Evolutionary conservation across 192 early-diverging fungal genomes (phyloP).

Genomic region (Coemansia sp.): DNA sequence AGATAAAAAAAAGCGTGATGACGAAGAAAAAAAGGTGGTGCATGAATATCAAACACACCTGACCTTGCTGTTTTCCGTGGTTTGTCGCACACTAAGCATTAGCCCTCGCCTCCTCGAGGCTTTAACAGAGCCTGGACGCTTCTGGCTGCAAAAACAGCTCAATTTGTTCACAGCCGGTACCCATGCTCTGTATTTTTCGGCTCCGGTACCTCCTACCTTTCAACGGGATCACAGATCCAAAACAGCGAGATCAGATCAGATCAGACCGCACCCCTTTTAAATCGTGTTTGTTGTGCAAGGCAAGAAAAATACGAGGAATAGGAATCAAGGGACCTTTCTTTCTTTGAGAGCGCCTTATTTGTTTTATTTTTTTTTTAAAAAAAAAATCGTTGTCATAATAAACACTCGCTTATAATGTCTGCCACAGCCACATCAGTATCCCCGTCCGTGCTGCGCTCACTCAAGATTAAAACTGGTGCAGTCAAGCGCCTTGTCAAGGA

Average conservation of each 20-base stretch:
- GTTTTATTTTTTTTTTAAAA: too few relatives aligned
- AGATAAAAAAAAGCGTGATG: neutral
- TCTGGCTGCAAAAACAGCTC: too few relatives aligned
- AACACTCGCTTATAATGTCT: neutral
- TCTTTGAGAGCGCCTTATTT: neutral
- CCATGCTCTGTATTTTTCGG: too few relatives aligned
- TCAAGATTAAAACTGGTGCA: conserved; percentile 47
- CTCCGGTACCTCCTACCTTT: too few relatives aligned
- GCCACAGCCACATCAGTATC: neutral
- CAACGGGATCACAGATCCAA: neutral
- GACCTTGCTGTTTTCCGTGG: neutral
- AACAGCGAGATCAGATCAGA: neutral
- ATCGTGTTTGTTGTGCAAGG: neutral
- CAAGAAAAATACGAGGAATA: neutral
- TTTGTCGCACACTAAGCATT: too few relatives aligned
- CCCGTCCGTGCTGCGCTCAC: conserved; percentile 15
- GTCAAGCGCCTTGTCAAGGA: conserved; percentile 49
- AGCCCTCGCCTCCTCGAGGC: neutral
- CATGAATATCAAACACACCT: neutral
- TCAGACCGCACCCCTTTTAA: neutral
- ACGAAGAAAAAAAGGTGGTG: neutral
- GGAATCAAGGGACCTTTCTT: neutral
- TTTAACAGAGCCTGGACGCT: too few relatives aligned
- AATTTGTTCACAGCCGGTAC: too few relatives aligned
- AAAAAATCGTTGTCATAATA: too few relatives aligned